Conservation (phyloP, 148 eudicot species). For the Polygonum maritimum region DNA sequence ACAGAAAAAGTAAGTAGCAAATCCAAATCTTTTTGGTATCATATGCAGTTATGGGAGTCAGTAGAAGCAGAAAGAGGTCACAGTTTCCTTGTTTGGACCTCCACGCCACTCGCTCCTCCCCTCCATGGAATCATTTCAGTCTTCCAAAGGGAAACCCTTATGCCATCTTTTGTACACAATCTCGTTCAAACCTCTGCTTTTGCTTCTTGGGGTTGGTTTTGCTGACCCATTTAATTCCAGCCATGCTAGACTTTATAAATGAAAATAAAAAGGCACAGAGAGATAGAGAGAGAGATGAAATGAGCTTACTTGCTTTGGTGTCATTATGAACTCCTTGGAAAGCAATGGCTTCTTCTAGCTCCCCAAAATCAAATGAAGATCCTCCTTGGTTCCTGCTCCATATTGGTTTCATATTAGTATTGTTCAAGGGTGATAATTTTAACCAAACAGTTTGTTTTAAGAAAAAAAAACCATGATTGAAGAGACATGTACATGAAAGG, state of each 20-base stretch:
- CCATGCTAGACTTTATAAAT: constrained; percentile 29
- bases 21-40: constrained; percentile 19
- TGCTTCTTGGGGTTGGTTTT: constrained; percentile 28
- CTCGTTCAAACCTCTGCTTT: not conserved
- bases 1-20: constrained; percentile 12
- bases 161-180: constrained; percentile 1
- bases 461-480: not conserved
- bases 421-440: not conserved
- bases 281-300: not conserved
- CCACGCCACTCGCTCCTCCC: constrained; percentile 60
- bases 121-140: constrained; percentile 41
- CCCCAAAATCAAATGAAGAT: constrained; percentile 85
- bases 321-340: constrained; percentile 72
- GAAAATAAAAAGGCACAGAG: not conserved
- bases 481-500: constrained; percentile 62
- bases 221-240: not conserved
- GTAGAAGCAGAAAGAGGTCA: constrained; percentile 24
- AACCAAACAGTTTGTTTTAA: too few relatives aligned
- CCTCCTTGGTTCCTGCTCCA: constrained; percentile 70
- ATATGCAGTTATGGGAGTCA: constrained; percentile 35
- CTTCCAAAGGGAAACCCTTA: constrained; percentile 36
- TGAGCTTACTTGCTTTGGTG: constrained; percentile 51
- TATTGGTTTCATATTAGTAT: not conserved
- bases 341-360: constrained; percentile 82
- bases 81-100: constrained; percentile 52